phyloP scores from a whole-genome alignment of 805 yeast species.

The Candida gorgasii region DNA sequence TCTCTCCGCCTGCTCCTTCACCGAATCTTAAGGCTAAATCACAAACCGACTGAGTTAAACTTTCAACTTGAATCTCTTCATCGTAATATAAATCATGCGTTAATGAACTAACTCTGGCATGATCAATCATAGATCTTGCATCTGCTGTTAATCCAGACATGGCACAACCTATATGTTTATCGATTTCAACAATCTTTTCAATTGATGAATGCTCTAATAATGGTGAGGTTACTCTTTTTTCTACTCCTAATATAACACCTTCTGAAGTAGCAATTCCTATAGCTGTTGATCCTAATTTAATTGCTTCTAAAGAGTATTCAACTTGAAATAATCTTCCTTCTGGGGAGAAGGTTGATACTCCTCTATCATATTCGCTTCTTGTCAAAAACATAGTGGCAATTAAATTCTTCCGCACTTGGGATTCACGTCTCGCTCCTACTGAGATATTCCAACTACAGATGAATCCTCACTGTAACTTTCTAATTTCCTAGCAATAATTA shows the following conservation, averaged over 20 bases:
- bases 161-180: slow-evolving; percentile 94
- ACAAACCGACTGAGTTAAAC: slow-evolving; percentile 94
- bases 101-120: slow-evolving; percentile 87
- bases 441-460: neutral
- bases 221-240: slow-evolving; percentile 93
- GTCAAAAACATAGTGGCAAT: slow-evolving; percentile 77
- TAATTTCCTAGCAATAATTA: too few relatives aligned
- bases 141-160: slow-evolving; percentile 99
- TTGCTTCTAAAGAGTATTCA: slow-evolving; percentile 96
- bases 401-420: slow-evolving; percentile 3
- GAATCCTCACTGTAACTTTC: too few relatives aligned
- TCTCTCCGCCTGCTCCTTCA: slow-evolving; percentile 96
- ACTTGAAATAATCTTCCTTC: slow-evolving; percentile 98
- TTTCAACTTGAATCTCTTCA: slow-evolving; percentile 89
- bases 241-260: slow-evolving; percentile 96
- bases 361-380: slow-evolving; percentile 99
- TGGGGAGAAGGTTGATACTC: slow-evolving; percentile 97
- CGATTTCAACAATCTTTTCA: slow-evolving; percentile 95
- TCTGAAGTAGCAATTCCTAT: slow-evolving; percentile 94
- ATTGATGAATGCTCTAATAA: slow-evolving; percentile 89
- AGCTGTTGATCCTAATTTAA: slow-evolving; percentile 96
- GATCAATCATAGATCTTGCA: slow-evolving; percentile 98
- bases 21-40: slow-evolving; percentile 96
- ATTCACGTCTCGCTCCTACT: too few relatives aligned
- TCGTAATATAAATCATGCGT: slow-evolving; percentile 89